Base-by-base conservation (phyloP, 2,329 filamentous ascomycete genomes). In the Rhexocercosporidium sp. region DNA sequence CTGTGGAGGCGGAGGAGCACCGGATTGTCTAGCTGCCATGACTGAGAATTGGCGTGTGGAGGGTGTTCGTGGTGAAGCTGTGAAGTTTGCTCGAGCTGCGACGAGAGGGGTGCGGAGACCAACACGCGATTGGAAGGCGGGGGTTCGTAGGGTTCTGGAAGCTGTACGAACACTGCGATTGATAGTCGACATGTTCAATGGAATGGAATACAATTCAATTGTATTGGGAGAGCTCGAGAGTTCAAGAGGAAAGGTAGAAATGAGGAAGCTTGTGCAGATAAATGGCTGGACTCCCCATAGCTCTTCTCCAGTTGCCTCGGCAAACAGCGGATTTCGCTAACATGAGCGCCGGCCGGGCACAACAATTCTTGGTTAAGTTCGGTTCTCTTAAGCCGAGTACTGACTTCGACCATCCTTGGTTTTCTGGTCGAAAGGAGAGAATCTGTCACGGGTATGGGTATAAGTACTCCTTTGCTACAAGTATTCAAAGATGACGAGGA, bases 1-100 rank as follows among this genome's bases (percentile, higher is more conserved):
- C 75, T 83, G 79, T 53, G 83, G 78, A 77, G 86, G 80, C 74
- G 81, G 78, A 74, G 85, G 82, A 74, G 85, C 83, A 59, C 80
- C 76, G 60, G 77, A 79, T 64, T 76, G 76, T 49, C 77, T 66
- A 60, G 74, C 71, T 46, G 78, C 74, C 78, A 79, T 79, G 29
- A 77, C 78, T 37, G 77, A 77, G 67, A 79, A 80, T 69, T 74
- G 73, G 68, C 70, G 73, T 66, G 65, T 65, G 14, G 72, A 53
- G 27, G 68, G 41, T 64, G 64, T 69, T 59, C 57, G 67, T 70
- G 65, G 66, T 63, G 71, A 69, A 69, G 70, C 64, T 65, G 66
- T 59, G 66, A 72, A 39, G 53, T 64, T 71, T 65, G 70, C 59
- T 71, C 71, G 71, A 53, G 64, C 66, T 59, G 65, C 69, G 25